Conservation (phyloP, 1,284 basidiomycete species). For the Melanopsichium pennsylvanicum region DNA sequence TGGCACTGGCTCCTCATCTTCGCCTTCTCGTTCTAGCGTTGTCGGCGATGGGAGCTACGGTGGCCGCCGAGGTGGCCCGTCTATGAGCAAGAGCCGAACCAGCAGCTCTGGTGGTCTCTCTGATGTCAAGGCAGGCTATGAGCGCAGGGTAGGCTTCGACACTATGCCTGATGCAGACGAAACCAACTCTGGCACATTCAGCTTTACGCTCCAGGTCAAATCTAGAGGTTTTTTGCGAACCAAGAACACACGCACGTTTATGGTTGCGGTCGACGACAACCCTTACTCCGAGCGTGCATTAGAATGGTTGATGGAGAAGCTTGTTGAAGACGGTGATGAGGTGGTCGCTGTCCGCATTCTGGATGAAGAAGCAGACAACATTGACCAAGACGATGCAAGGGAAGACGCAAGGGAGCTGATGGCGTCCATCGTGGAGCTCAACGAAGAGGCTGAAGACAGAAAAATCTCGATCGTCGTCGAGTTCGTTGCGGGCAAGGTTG, state of each 20-base stretch:
- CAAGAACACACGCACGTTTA: slow-evolving; percentile 84
- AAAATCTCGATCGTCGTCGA: slow-evolving; percentile 92
- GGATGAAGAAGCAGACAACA: slow-evolving; percentile 76
- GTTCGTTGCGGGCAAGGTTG: slow-evolving; percentile 88
- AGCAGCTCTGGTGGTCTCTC: slow-evolving; percentile 45
- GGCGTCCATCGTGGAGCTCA: slow-evolving; percentile 81
- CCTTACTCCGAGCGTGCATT: slow-evolving; percentile 56
- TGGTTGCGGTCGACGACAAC: slow-evolving; percentile 87
- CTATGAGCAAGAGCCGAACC: slow-evolving; percentile 39
- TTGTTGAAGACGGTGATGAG: slow-evolving; percentile 93
- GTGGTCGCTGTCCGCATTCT: slow-evolving; percentile 89
- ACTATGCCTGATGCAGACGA: slow-evolving; percentile 64
- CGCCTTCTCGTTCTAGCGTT: slow-evolving; percentile 20
- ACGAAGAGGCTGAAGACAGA: slow-evolving; percentile 79
- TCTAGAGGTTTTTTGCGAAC: slow-evolving; percentile 81
- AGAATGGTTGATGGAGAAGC: slow-evolving; percentile 73
- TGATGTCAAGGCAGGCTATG: slow-evolving; percentile 53
- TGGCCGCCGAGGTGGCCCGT: slow-evolving; percentile 38
- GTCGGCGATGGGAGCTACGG: slow-evolving; percentile 51
- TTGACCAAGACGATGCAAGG: slow-evolving; percentile 77
- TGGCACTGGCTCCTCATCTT: slow-evolving; percentile 8
- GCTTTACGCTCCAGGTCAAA: slow-evolving; percentile 75
- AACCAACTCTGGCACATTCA: slow-evolving; percentile 53
- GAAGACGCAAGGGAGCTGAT: slow-evolving; percentile 88
- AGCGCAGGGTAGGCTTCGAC: slow-evolving; percentile 64